Base-by-base conservation (phyloP, 2,329 filamentous ascomycete species). In the Lecanoromycetidae sp. region DNA sequence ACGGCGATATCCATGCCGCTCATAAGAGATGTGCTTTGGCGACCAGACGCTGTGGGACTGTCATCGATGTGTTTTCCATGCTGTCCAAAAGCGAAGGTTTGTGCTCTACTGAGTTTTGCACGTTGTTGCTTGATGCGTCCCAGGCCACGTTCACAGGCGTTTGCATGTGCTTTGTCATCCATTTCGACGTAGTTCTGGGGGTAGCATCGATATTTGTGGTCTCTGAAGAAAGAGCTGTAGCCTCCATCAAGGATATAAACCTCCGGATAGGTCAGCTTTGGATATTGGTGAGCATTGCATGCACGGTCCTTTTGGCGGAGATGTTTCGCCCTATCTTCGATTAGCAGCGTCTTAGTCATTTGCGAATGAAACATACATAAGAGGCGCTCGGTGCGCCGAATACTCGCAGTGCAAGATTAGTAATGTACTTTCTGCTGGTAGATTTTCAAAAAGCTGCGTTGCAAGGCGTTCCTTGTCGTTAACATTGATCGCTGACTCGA, bases 401-500 rank as follows among this genome's bases (percentile, higher is more conserved):
- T 96, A 98, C 68, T 98, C 91, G 76, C 91, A 98, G 69, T 98
- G 91, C 58, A 98, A 86, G 56, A 98, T 80, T 52, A 98, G 67
- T 9, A 95, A 72, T 0, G 87, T 91, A 41, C 81, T 76, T 38
- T 76, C 68, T 58, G 81, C 77, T 15, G 74, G 72, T 19, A 70
- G 73, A 25, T 63, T 57, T 48, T 78, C 68, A 63, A 98, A 94
- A 40, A 98, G 76, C 56, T 88, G 79, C 46, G 72, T 72, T 7
- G 87, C 79, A 49, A 98, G 73, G 51, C 84, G 69, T 59, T 98
- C 90, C 67, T 95, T 95, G 69, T 95, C 87, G 66, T 94, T 96
- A 71, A 87, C 91, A 71, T 98, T 98, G 67, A 94, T 73, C 35
- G 91, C 91, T 15, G 84, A 84, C 56, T 87, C 77, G 60, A 98